phyloP scores from a whole-genome alignment of 2,329 filamentous ascomycete species.

The Periconia digitata region DNA sequence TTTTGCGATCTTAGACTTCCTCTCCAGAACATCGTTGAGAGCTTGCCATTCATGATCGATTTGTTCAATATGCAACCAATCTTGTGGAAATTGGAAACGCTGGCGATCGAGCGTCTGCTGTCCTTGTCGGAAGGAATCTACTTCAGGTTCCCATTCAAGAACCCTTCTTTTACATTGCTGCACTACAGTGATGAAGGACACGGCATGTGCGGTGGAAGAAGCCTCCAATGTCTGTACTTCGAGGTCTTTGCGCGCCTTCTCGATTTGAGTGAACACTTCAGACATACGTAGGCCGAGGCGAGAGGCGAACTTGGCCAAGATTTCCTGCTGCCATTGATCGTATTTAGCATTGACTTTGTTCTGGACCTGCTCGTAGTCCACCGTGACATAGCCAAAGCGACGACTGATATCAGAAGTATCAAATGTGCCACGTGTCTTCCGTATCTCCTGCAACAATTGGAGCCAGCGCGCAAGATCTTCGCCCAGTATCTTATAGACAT shows the following conservation, averaged over 20 bases:
- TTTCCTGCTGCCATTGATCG: slow-evolving; percentile 99
- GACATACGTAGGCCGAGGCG: slow-evolving; percentile 88
- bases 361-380: slow-evolving; percentile 98
- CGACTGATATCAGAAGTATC: slow-evolving; percentile 94
- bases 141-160: slow-evolving; percentile 90
- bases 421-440: slow-evolving; percentile 93
- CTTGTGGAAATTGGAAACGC: slow-evolving; percentile 87
- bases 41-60: slow-evolving; percentile 95
- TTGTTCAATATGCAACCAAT: slow-evolving; percentile 96
- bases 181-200: slow-evolving; percentile 97
- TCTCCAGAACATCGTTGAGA: slow-evolving; percentile 84
- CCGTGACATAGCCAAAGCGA: slow-evolving; percentile 88
- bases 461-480: slow-evolving; percentile 92
- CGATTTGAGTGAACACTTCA: slow-evolving; percentile 88
- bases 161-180: slow-evolving; percentile 95
- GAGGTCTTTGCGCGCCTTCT: slow-evolving; percentile 84
- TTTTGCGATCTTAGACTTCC: slow-evolving; percentile 92
- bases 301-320: slow-evolving; percentile 86
- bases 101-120: slow-evolving; percentile 90
- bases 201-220: slow-evolving; percentile 92
- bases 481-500: slow-evolving; percentile 88
- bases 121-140: slow-evolving; percentile 93
- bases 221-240: slow-evolving; percentile 92
- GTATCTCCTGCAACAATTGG: slow-evolving; percentile 93
- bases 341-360: slow-evolving; percentile 99